A percentile compares a stretch with the other conserved stretches of the same genome.
These are phyloP conservation scores for Lepidium didymum DNA, from an alignment of 345 rosid genomes.

Conservation along the genomic window DNA sequence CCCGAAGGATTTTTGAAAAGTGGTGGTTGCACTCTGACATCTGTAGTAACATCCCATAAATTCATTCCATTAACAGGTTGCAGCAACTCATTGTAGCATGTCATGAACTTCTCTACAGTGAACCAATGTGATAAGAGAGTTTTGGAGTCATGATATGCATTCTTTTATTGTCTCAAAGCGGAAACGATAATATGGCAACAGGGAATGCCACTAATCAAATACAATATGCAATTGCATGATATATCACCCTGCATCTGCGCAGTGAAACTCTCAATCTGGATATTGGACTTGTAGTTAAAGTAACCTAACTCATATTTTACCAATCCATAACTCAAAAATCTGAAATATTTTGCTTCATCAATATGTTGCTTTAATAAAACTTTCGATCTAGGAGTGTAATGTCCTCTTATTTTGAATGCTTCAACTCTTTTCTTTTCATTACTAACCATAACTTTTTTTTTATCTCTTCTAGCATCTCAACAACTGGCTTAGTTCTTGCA, in stretches of 20 bases:
- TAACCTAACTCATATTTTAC: background rate
- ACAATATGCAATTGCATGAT: background rate
- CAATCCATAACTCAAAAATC: background rate
- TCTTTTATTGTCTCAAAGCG: background rate
- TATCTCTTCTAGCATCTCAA: background rate
- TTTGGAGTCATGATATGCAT: background rate
- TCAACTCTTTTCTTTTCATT: background rate
- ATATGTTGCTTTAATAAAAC: background rate
- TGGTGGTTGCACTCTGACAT: background rate
- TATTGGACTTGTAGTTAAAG: background rate
- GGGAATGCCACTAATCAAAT: background rate
- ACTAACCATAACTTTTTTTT: background rate
- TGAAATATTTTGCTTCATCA: no score
- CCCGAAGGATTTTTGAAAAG: background rate
- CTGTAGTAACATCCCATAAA: background rate
- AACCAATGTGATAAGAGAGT: background rate
- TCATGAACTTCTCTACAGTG: no score
- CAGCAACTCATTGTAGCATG: fast-evolving
- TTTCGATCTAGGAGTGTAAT: background rate
- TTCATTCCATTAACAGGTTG: background rate
- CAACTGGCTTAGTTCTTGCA: background rate
- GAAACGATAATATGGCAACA: background rate
- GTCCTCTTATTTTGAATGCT: background rate
- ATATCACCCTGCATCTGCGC: no score
- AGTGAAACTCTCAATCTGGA: background rate